Percentiles rank a stretch among this genome's conserved stretches.
These are phyloP conservation scores for Gnetum montanum DNA, from an alignment of 75 land plant species.

Conservation along the genomic window DNA sequence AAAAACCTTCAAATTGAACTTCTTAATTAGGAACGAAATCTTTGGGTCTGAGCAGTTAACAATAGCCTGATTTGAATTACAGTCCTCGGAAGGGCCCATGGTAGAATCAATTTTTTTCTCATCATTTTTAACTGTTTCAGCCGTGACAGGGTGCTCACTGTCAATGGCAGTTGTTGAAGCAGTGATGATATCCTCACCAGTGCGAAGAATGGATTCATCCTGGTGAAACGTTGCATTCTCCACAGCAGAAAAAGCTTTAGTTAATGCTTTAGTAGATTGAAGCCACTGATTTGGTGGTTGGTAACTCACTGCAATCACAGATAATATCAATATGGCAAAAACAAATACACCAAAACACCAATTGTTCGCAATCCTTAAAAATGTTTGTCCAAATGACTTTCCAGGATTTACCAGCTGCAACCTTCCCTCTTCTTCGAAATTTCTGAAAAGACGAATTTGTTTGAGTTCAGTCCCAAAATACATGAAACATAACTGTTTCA, in stretches of 20 bases:
- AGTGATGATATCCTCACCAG: slow-evolving; percentile 54
- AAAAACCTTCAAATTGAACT: slow-evolving; percentile 46
- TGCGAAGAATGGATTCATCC: slow-evolving; percentile 57
- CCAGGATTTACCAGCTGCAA: slow-evolving; percentile 2
- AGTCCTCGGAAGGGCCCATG: background rate
- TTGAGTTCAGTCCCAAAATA: too few species aligned
- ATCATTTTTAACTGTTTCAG: background rate
- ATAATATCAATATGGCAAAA: slow-evolving; percentile 54
- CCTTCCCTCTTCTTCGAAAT: background rate
- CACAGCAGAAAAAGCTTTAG: slow-evolving; percentile 33
- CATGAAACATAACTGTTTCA: too few species aligned
- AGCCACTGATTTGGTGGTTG: slow-evolving; percentile 95
- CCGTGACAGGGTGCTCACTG: slow-evolving; percentile 1
- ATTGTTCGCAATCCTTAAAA: slow-evolving; percentile 45
- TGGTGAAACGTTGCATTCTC: slow-evolving; percentile 62
- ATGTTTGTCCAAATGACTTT: slow-evolving; percentile 42
- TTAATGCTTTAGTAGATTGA: slow-evolving; percentile 41
- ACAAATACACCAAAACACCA: slow-evolving; percentile 86
- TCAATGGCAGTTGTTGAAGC: slow-evolving; percentile 4
- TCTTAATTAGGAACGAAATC: slow-evolving; percentile 38
- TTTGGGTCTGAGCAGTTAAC: slow-evolving; percentile 77
- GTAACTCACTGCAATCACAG: slow-evolving; percentile 77
- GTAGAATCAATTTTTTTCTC: background rate
- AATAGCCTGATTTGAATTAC: slow-evolving; percentile 10
- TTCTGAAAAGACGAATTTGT: too few species aligned